Percentiles rank a stretch among this genome's conserved stretches.
Conservation (phyloP, 2,329 filamentous ascomycete species). For the Iodosphaeria phyllophila region DNA sequence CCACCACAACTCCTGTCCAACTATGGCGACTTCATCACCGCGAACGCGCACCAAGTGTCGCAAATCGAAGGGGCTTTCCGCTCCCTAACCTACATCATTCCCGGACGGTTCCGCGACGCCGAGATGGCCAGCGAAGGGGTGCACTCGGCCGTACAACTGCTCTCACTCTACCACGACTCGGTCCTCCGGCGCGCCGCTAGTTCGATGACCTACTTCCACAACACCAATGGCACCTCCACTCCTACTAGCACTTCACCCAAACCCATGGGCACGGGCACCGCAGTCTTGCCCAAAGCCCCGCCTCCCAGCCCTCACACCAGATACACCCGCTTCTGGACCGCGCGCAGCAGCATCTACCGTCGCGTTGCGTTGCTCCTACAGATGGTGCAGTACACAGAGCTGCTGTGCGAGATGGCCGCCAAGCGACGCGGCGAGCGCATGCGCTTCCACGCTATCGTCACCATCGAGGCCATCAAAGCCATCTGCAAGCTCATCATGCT, state of each 20-base stretch:
- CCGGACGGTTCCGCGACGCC: conserved; percentile 76
- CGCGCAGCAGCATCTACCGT: conserved; percentile 51
- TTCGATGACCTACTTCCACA: too few species aligned
- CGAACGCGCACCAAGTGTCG: conserved; percentile 82
- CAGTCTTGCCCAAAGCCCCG: conserved; percentile 44
- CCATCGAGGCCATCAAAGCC: conserved; percentile 75
- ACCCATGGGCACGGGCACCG: too few species aligned
- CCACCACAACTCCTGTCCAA: conserved; percentile 48
- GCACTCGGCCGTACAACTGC: conserved; percentile 73
- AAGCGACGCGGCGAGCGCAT: conserved; percentile 67
- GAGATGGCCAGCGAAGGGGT: conserved; percentile 89
- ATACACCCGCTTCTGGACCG: conserved; percentile 50
- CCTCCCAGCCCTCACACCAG: conserved; percentile 39
- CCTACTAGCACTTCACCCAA: too few species aligned
- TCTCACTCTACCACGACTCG: conserved; percentile 84
- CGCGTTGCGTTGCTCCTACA: conserved; percentile 68
- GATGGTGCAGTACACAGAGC: conserved; percentile 83
- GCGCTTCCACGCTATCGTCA: conserved; percentile 72
- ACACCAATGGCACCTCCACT: too few species aligned
- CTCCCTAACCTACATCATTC: conserved; percentile 89
- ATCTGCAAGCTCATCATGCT: conserved; percentile 65
- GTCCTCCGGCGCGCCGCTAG: conserved; percentile 52
- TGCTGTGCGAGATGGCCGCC: conserved; percentile 94
- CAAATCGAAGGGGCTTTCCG: conserved; percentile 89
- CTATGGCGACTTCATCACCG: conserved; percentile 84